phyloP scores from a whole-genome alignment of 2,329 filamentous ascomycete species.

The Biscogniauxia mediterranea region DNA sequence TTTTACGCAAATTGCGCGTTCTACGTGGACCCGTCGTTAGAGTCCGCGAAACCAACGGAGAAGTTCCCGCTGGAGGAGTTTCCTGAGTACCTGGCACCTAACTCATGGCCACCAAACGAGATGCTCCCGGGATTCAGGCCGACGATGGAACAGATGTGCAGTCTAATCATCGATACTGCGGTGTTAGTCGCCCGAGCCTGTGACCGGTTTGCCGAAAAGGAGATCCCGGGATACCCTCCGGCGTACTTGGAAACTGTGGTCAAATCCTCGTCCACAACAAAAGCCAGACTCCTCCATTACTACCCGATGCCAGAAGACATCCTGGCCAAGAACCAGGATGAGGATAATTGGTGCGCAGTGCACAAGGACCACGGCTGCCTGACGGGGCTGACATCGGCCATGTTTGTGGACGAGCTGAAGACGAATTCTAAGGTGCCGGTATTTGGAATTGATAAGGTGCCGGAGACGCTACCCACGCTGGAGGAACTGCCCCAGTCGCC shows the following conservation, averaged over 20 bases:
- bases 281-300: constrained; percentile 90
- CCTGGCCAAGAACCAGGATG: constrained; percentile 41
- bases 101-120: constrained; percentile 76
- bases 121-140: constrained; percentile 73
- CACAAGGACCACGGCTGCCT: constrained; percentile 91
- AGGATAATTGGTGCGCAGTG: constrained; percentile 93
- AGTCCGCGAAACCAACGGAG: constrained; percentile 59
- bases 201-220: constrained; percentile 77
- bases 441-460: constrained; percentile 34
- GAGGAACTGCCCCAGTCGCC: constrained; percentile 73
- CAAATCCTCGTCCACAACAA: constrained; percentile 79
- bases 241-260: constrained; percentile 89
- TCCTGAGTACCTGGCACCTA: constrained; percentile 84
- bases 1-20: constrained; percentile 85
- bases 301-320: constrained; percentile 61
- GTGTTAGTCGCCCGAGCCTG: constrained; percentile 87
- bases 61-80: constrained; percentile 63
- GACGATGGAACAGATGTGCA: constrained; percentile 73
- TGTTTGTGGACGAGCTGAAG: constrained; percentile 82
- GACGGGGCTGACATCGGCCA: constrained; percentile 89
- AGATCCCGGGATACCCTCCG: constrained; percentile 71
- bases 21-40: constrained; percentile 63
- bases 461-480: constrained; percentile 48
- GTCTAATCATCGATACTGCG: constrained; percentile 83
- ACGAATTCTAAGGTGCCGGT: constrained; percentile 35